phyloP scores from a whole-genome alignment of 495 filamentous ascomycete species.

The Mytilinidion resinicola region DNA sequence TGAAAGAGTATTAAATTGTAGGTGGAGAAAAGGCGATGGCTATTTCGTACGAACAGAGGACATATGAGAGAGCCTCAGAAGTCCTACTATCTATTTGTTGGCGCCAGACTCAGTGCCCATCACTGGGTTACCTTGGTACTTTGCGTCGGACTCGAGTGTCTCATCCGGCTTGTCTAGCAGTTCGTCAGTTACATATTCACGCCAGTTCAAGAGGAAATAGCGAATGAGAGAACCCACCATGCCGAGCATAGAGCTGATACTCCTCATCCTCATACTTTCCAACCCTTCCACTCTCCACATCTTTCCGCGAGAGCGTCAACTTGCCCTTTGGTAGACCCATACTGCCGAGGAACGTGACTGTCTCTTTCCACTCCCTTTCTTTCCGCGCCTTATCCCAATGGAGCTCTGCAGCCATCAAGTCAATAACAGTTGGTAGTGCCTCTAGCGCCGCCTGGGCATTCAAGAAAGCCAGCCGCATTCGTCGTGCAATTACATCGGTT shows the following conservation, averaged over 20 bases:
- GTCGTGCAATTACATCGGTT: slow-evolving; percentile 80
- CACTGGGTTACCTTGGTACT: slow-evolving; percentile 39
- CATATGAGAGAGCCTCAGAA: too few relatives aligned
- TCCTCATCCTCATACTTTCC: slow-evolving; percentile 49
- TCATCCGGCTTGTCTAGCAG: slow-evolving; percentile 52
- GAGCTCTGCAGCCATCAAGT: slow-evolving; percentile 86
- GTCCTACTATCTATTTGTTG: slow-evolving; percentile 11
- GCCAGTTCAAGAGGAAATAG: neutral
- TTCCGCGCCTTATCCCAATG: slow-evolving; percentile 70
- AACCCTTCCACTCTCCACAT: slow-evolving; percentile 70
- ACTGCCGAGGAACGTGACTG: slow-evolving; percentile 65
- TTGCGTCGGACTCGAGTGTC: slow-evolving; percentile 46
- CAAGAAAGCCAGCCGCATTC: slow-evolving; percentile 85
- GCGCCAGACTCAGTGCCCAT: slow-evolving; percentile 8
- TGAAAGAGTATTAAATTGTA: too few relatives aligned
- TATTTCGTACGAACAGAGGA: too few relatives aligned
- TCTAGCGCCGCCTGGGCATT: slow-evolving; percentile 95
- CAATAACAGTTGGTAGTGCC: slow-evolving; percentile 80
- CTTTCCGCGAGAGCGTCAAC: slow-evolving; percentile 60
- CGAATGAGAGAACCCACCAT: slow-evolving; percentile 45
- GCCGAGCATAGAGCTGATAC: slow-evolving; percentile 69
- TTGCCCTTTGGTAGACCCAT: slow-evolving; percentile 84
- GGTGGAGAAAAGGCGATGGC: too few relatives aligned
- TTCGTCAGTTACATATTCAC: slow-evolving; percentile 27
- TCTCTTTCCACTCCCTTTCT: slow-evolving; percentile 81